These are phyloP conservation scores for Viola odorata DNA, from an alignment of 345 rosid species.

Conservation along the genomic window DNA sequence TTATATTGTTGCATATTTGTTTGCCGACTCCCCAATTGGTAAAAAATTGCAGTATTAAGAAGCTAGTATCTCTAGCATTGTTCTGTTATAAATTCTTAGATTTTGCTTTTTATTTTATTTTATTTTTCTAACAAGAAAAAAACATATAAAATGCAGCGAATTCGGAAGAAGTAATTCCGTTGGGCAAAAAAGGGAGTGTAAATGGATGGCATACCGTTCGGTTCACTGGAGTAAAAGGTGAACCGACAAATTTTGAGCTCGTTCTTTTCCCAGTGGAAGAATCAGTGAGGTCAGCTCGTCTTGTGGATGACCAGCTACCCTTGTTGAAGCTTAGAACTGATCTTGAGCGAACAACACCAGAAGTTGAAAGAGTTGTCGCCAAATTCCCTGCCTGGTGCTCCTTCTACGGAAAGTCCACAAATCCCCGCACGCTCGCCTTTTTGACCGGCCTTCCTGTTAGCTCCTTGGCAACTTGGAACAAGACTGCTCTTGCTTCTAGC, in stretches of 20 bases:
- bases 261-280: conserved; percentile 41
- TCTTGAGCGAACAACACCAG: conserved; percentile 50
- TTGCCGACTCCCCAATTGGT: too few relatives aligned
- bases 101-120: too few relatives aligned
- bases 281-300: conserved; percentile 11
- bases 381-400: conserved; percentile 83
- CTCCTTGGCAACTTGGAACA: conserved; percentile 23
- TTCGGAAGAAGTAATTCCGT: conserved; percentile 44
- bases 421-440: conserved; percentile 64
- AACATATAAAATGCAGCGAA: conserved; percentile 29
- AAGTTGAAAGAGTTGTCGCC: conserved; percentile 36
- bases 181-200: conserved; percentile 42
- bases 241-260: conserved; percentile 53
- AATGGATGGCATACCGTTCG: conserved; percentile 86
- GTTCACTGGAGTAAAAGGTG: conserved; percentile 68
- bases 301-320: conserved; percentile 19
- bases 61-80: too few relatives aligned
- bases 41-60: too few relatives aligned
- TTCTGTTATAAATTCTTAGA: too few relatives aligned
- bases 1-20: too few relatives aligned
- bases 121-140: not conserved
- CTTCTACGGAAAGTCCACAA: conserved; percentile 74
- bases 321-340: conserved; percentile 83
- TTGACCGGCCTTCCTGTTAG: conserved; percentile 54
- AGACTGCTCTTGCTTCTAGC: too few relatives aligned